Evolutionary conservation across 2,329 filamentous ascomycete genomes (phyloP), one percentile per base, ranked within the genome.

Genomic region (Trichoderma sp.): DNA sequence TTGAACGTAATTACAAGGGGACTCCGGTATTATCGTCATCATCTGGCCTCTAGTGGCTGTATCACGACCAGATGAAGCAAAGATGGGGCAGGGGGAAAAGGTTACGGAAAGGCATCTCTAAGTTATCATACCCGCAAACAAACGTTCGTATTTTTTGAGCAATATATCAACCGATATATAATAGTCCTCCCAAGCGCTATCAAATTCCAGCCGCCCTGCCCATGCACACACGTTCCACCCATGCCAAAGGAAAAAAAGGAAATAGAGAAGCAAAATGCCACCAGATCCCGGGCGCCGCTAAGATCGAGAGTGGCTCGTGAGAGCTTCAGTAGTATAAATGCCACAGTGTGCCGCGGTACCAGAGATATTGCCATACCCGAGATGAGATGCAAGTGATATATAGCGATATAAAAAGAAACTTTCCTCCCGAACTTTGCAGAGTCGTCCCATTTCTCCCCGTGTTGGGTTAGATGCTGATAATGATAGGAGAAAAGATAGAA

Each of bases 221-320:
- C 57, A 57, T 34, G 24, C 57, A 26, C 67, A n/a, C 39, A n/a
- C 39, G 14, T 56, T 15, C 39, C 32, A 4, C 53, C 53, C 34
- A n/a, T 32, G 34, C 65, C n/a, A 12, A 24, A 43, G 6, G 26
- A 34, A 47, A 26, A 18, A 6, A 18, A 28, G 11, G 21, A 69
- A 28, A n/a, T 8, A 39, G 39, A 71, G 32, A 43, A 21, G 26
- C 39, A 72, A 21, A 66, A 73, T 71, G 15, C 39, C 57, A 70
- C 57, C 53, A 65, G 61, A 64, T 64, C 71, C 71, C 32, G 15
- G 60, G 72, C 69, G 72, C 69, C 72, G 58, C 72, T 65, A 39
- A 65, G 57, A 58, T 68, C 74, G 70, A 72, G 67, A 77, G 73
- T 74, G 70, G 76, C 78, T 79, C 77, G 77, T 76, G 78, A 79